phyloP scores from a whole-genome alignment of 2,329 filamentous ascomycete genomes.

The Phialocephala subalpina region DNA sequence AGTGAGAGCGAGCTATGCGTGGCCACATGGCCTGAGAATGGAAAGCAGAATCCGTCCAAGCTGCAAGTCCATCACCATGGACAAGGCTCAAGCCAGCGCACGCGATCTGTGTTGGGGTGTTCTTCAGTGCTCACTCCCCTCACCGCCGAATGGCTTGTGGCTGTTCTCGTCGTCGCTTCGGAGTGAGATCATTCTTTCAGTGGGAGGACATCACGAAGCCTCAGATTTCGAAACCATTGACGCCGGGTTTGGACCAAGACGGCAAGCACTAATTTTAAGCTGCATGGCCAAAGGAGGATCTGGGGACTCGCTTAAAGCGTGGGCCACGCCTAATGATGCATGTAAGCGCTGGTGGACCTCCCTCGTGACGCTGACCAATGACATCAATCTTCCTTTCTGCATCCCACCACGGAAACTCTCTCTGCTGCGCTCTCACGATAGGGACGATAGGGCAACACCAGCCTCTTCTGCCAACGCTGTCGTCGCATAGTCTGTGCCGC shows the following conservation, averaged over 20 bases:
- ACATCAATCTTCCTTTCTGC: background rate
- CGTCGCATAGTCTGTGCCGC: background rate
- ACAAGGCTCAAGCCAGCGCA: background rate
- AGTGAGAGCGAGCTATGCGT: no score
- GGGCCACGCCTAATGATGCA: background rate
- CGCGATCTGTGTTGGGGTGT: background rate
- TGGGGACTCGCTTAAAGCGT: background rate
- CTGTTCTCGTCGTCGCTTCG: background rate
- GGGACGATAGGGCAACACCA: background rate
- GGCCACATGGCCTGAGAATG: background rate
- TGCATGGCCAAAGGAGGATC: background rate
- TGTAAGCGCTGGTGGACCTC: background rate
- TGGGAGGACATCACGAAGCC: background rate
- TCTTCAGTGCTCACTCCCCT: background rate
- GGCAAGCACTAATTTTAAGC: background rate
- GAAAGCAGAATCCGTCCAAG: background rate
- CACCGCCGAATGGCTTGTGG: background rate
- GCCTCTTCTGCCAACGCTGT: background rate
- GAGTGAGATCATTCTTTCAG: background rate
- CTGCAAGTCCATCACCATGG: conserved; percentile 3
- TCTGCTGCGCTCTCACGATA: background rate
- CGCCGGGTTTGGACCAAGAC: conserved; percentile 2
- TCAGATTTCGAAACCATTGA: background rate
- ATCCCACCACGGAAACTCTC: background rate
- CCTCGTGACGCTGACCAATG: background rate